Percentiles rank a stretch among this genome's conserved stretches.
These are phyloP conservation scores for Amanita subjunquillea DNA, from an alignment of 768 basidiomycete genomes.

Conservation along the genomic window DNA sequence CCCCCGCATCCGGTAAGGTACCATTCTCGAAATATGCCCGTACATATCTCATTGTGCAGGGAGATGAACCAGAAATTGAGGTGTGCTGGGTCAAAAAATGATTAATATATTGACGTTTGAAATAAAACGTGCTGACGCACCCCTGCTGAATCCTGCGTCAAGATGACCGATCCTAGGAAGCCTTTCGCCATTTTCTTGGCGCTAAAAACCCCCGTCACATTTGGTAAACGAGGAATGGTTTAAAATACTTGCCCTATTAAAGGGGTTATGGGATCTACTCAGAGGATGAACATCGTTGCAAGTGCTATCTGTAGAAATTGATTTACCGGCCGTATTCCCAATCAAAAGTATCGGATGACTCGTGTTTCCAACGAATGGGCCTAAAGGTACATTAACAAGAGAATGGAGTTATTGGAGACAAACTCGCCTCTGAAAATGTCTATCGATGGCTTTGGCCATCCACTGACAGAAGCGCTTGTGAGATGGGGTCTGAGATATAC, in stretches of 20 bases:
- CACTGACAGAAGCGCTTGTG: neutral
- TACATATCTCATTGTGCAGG: constrained; percentile 10
- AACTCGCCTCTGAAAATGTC: neutral
- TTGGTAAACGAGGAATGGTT: neutral
- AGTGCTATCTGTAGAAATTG: neutral
- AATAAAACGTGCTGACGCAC: neutral
- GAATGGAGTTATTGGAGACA: too few relatives aligned
- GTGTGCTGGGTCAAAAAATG: constrained; percentile 7
- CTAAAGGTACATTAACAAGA: neutral
- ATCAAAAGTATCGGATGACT: constrained; percentile 9
- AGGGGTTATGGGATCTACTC: constrained; percentile 11
- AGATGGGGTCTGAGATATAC: neutral
- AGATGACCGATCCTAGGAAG: constrained; percentile 12
- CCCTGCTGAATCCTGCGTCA: constrained; percentile 4
- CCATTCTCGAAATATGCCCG: constrained; percentile 12
- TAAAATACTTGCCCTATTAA: constrained; percentile 5
- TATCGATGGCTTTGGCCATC: neutral
- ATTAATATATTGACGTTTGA: neutral
- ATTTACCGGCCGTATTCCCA: constrained; percentile 10
- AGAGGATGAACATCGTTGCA: neutral
- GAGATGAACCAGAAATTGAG: constrained; percentile 9
- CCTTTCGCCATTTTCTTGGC: constrained; percentile 12
- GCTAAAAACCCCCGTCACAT: constrained; percentile 1
- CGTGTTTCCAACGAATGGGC: constrained; percentile 8
- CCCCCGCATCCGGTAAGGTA: constrained; percentile 9